Conservation (phyloP, 2,329 filamentous ascomycete genomes). For the Fusarium fujikuroi region DNA sequence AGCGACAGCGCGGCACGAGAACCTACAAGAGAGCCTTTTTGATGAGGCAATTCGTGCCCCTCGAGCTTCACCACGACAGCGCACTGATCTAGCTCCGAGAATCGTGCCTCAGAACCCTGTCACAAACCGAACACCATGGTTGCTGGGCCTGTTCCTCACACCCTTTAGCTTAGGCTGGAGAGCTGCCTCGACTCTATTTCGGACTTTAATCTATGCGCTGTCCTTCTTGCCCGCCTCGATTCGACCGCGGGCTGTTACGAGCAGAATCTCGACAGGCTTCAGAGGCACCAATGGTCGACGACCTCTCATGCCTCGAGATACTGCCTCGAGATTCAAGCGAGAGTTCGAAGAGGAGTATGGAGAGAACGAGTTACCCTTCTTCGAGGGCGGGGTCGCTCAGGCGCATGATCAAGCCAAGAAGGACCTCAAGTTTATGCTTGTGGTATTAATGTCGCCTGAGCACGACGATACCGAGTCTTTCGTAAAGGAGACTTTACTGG, state of each 20-base stretch:
- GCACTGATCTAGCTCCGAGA: slow-evolving; percentile 78
- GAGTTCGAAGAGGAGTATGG: slow-evolving; percentile 97
- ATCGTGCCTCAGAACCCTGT: slow-evolving; percentile 82
- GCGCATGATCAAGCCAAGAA: slow-evolving; percentile 90
- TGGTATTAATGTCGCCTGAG: slow-evolving; percentile 88
- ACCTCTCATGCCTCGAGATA: slow-evolving; percentile 85
- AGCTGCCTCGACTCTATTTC: slow-evolving; percentile 74
- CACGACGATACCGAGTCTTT: slow-evolving; percentile 92
- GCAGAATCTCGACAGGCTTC: slow-evolving; percentile 61
- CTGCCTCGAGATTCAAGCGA: slow-evolving; percentile 85
- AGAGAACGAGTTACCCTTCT: slow-evolving; percentile 75
- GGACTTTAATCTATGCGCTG: slow-evolving; percentile 80
- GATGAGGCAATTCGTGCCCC: slow-evolving; percentile 42
- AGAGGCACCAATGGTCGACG: slow-evolving; percentile 76
- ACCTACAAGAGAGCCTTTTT: slow-evolving; percentile 71
- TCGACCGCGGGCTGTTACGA: slow-evolving; percentile 64
- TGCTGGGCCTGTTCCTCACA: slow-evolving; percentile 81
- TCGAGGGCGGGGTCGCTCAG: slow-evolving; percentile 90
- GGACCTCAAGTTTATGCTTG: slow-evolving; percentile 90
- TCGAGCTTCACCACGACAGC: slow-evolving; percentile 41
- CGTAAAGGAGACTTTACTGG: slow-evolving; percentile 82
- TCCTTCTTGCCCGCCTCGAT: slow-evolving; percentile 80
- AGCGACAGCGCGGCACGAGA: slow-evolving; percentile 75
- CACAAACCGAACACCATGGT: slow-evolving; percentile 75
- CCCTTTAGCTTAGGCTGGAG: slow-evolving; percentile 84